Conservation (phyloP, 1,284 basidiomycete genomes). For the Ustilago sp. region DNA sequence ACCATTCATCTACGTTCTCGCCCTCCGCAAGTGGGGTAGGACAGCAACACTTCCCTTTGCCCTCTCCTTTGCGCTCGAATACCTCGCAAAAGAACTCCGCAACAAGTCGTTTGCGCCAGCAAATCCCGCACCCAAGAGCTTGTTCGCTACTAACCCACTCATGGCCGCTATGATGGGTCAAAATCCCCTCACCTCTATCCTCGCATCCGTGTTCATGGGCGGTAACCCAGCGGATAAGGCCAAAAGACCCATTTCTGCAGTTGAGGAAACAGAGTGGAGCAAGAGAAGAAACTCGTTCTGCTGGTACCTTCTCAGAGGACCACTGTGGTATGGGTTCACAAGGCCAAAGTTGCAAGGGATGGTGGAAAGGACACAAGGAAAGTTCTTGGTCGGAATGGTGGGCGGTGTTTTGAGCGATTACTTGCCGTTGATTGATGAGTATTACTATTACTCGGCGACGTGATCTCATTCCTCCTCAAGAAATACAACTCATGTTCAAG, state of each 20-base stretch:
- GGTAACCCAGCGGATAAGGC: constrained; percentile 37
- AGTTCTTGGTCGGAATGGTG: constrained; percentile 81
- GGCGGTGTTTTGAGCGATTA: constrained; percentile 86
- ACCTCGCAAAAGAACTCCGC: constrained; percentile 55
- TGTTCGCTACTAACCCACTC: constrained; percentile 52
- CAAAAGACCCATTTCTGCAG: constrained; percentile 62
- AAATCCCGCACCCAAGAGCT: constrained; percentile 5
- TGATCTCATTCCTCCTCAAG: background rate
- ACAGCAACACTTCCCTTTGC: constrained; percentile 52
- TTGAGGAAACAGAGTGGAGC: constrained; percentile 77
- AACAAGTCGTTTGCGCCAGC: constrained; percentile 40
- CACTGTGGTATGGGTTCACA: constrained; percentile 88
- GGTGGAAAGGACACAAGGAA: constrained; percentile 74
- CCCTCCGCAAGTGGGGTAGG: constrained; percentile 58
- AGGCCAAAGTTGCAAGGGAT: constrained; percentile 79
- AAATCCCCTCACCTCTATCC: constrained; percentile 59
- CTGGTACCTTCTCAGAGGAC: constrained; percentile 87
- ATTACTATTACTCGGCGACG: constrained; percentile 79
- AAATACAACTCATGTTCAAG: background rate
- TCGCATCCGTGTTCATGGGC: constrained; percentile 51
- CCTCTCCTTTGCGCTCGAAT: constrained; percentile 59
- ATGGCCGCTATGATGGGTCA: constrained; percentile 59
- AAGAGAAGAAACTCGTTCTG: constrained; percentile 82
- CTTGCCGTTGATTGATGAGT: constrained; percentile 92
- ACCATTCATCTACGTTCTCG: constrained; percentile 63